These are phyloP conservation scores for Colletotrichum tamarilloi DNA, from an alignment of 2,329 filamentous ascomycete species.

Conservation along the genomic window DNA sequence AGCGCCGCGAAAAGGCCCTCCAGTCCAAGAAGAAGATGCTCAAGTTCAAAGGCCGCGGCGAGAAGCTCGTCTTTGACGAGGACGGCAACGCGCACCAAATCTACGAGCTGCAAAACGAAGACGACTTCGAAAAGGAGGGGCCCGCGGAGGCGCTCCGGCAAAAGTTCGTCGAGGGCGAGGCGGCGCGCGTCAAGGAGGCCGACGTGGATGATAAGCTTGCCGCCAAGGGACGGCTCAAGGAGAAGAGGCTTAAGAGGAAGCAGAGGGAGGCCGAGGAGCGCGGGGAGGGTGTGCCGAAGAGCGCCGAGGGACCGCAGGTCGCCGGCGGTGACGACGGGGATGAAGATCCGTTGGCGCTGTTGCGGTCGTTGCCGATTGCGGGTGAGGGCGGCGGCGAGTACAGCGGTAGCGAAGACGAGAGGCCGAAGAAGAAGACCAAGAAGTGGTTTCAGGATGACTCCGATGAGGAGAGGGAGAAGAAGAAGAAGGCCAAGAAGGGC, in stretches of 20 bases:
- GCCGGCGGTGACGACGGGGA: slow-evolving; percentile 49
- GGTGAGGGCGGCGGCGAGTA: slow-evolving; percentile 47
- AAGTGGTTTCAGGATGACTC: slow-evolving; percentile 83
- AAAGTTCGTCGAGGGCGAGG: slow-evolving; percentile 82
- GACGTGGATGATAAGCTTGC: slow-evolving; percentile 87
- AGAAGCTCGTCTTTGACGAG: slow-evolving; percentile 91
- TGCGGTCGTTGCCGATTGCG: slow-evolving; percentile 67
- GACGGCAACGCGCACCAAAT: slow-evolving; percentile 86
- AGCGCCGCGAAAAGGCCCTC: slow-evolving; percentile 94
- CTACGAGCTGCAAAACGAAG: slow-evolving; percentile 90
- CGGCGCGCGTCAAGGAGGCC: slow-evolving; percentile 75
- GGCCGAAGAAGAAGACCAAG: slow-evolving; percentile 72
- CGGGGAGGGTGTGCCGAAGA: slow-evolving; percentile 43
- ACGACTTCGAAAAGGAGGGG: slow-evolving; percentile 80
- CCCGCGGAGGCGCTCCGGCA: slow-evolving; percentile 80
- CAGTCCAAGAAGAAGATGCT: slow-evolving; percentile 94
- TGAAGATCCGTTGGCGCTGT: slow-evolving; percentile 67
- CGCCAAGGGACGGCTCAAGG: slow-evolving; percentile 82
- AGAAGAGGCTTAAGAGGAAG: slow-evolving; percentile 81
- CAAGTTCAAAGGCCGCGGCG: slow-evolving; percentile 88
- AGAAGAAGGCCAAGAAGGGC: slow-evolving; percentile 56
- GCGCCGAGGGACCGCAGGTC: slow-evolving; percentile 27
- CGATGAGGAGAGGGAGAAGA: slow-evolving; percentile 50
- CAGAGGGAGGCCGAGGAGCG: slow-evolving; percentile 69
- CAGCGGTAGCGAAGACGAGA: slow-evolving; percentile 44